Evolutionary conservation across 345 rosid species (phyloP), one percentile per base, ranked within the genome.

Genomic region (Dipteronia sinensis): DNA sequence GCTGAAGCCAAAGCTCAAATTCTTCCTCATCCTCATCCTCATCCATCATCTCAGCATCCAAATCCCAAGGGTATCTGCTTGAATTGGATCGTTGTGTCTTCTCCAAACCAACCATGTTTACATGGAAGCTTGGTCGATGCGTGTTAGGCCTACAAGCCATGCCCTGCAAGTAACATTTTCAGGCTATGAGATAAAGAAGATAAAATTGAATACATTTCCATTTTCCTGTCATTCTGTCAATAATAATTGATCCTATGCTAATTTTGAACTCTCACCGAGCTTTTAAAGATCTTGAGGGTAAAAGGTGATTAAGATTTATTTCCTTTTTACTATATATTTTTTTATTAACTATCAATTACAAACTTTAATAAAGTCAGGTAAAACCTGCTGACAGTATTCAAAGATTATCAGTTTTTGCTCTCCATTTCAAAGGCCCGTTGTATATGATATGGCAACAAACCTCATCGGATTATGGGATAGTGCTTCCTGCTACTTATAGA

Each of bases 71-170:
- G 72, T 81, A 94, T 81, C 94, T 87, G 81, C 98, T 90, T 13
- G 98, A 97, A 83, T 83, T 89, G 65, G 97, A 90, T 73, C 92
- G 83, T 23, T 92, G 94, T 17, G 91, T 88, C 86, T 93, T 94
- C 81, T 89, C 98, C 83, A 89, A 84, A 19, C 94, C 98, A 75
- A 97, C 98, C 96, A 91, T 91, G 86, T 96, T 96, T 72, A 96
- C 97, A 70, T 90, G 97, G 89, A 94, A 94, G 83, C 98, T 94
- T 23, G 98, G 98, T 56, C 97, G 86, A 82, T 94, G 99, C 34
- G 98, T 94, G 85, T 96, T 92, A n/a, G 98, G 98, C 85, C 97
- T 84, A 80, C 98, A 94, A 2, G 91, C 95, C 98, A 96, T 91
- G 77, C 98, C 97, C 98, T 95, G 87, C 81, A 86, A 71, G 5